Base-by-base conservation (phyloP, 768 basidiomycete genomes). In the Zangia roseola region DNA sequence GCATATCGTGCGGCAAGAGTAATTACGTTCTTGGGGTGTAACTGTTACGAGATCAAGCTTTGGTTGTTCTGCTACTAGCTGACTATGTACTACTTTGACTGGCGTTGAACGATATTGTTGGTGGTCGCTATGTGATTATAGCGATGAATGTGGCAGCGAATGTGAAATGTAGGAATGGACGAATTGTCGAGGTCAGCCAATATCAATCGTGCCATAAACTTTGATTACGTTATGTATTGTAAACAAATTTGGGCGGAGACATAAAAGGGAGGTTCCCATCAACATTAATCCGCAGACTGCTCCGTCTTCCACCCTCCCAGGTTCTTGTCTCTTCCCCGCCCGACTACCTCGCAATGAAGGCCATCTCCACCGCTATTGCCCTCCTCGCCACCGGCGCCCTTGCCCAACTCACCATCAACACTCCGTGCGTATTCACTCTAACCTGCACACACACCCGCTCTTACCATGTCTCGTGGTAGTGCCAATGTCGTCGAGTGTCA, bases 331-430 rank as follows among this genome's bases (percentile, higher is more conserved):
- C 30, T 49, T 39, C 53, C 63, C 43, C 57, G 58, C 52, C 19
- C 42, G 12, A 40, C 19, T 10, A 28, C 17, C 43, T 56, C 55
- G 72, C 65, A 59, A 84, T 84, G 83, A 79, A 78, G 71, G 63
- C 69, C 53, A 7, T 52, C 46, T 10, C 69, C 49, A 59, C 71
- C 40, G 59, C 74, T 45, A 47, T 80, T 57, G 69, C 69, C 36
- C 66, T 80, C 55, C 62, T 76, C 54, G 71, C 69, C 39, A 63
- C 67, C 42, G 65, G 66, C 26, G 80, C 66, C 41, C 35, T 72
- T 21, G 83, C 78, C 16, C 80, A 77, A 61, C 60, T 82, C 55
- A 69, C 56, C 1, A 72, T 90, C 63, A 83, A 86, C 64, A 91
- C 88, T 31, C 88, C 88, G 88, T 89, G 56, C 61, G 86, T 76